Percentiles rank a stretch among this genome's conserved stretches.
Evolutionary conservation across 2,329 filamentous ascomycete species (phyloP).

Genomic region (Lizonia empirigonia): DNA sequence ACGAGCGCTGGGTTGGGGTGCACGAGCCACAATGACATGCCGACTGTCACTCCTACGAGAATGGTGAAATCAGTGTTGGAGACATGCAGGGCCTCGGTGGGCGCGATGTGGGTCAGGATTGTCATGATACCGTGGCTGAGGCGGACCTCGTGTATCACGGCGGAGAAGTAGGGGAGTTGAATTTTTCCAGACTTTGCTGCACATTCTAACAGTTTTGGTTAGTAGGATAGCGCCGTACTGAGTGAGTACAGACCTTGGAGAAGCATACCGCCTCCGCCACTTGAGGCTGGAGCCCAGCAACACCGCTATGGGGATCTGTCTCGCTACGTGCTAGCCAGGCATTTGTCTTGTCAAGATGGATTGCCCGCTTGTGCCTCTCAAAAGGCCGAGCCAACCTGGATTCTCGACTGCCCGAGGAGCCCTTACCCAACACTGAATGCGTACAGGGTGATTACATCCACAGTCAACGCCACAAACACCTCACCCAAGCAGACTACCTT

Average conservation of each 20-base stretch:
- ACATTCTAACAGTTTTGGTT: neutral
- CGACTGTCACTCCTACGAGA: constrained; percentile 31
- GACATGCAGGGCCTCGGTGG: constrained; percentile 23
- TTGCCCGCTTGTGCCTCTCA: neutral
- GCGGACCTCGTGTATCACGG: constrained; percentile 33
- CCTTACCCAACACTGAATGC: neutral
- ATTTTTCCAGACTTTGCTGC: neutral
- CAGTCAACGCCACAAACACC: neutral
- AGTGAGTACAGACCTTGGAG: neutral
- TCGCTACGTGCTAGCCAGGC: neutral
- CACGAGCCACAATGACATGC: constrained; percentile 27
- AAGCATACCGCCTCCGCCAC: neutral
- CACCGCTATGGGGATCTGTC: neutral
- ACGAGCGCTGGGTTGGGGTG: constrained; percentile 30
- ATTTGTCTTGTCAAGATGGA: neutral
- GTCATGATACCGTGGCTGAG: constrained; percentile 31
- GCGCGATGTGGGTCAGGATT: constrained; percentile 26
- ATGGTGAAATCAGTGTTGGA: constrained; percentile 14
- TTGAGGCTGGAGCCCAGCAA: neutral
- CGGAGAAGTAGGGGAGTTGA: constrained; percentile 26
- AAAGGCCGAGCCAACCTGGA: neutral
- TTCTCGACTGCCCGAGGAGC: neutral
- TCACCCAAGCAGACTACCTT: neutral
- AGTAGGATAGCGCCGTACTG: too few species aligned
- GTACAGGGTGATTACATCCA: constrained; percentile 1